Evolutionary conservation across 495 filamentous ascomycete genomes (phyloP), one percentile per base, ranked within the genome.

Genomic region (Podospora australis): DNA sequence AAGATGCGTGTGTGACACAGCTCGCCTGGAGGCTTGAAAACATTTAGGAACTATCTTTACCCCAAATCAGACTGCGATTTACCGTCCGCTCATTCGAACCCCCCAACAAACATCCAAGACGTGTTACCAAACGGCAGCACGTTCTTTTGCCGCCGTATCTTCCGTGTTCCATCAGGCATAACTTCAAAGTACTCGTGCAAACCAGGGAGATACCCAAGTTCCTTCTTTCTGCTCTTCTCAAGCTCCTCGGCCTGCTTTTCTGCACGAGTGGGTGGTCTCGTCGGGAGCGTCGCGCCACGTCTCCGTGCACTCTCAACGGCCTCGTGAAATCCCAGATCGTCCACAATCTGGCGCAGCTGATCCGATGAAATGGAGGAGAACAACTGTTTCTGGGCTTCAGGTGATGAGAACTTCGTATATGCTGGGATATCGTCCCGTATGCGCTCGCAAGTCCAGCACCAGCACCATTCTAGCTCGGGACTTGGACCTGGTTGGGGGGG

Each of bases 401-500:
- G 17, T 36, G 34, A 36, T n/a, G 34, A 36, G 8, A 20, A 42
- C 5, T 26, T 11, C 11, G 14, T 24, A 29, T 28, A 44, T 26
- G 19, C 14, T 8, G 42, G 20, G 22, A 44, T 26, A 9, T 44
- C 42, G 42, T 44, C 42, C 19, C 42, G 42, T 10, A 44, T 44
- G 42, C 42, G 42, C 24, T 44, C 42, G 42, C 42, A 44, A 5
- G 42, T 44, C 42, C 42, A 44, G 24, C 42, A 44, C 11, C 13
- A 19, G 42, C 42, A 44, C 6, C 9, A 14, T 13, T 44, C 19
- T 5, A 6, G 14, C 11, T 13, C 9, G 4, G n/a, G 25, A 9
- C 11, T 6, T 28, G 22, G 11, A 7, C 20, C 19, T 44, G 16
- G 21, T 9, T 13, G 4, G 26, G 21, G 21, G 6, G 11, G 14